Evolutionary conservation across 345 rosid genomes (phyloP).

Genomic region (Bruguiera gymnorhiza): DNA sequence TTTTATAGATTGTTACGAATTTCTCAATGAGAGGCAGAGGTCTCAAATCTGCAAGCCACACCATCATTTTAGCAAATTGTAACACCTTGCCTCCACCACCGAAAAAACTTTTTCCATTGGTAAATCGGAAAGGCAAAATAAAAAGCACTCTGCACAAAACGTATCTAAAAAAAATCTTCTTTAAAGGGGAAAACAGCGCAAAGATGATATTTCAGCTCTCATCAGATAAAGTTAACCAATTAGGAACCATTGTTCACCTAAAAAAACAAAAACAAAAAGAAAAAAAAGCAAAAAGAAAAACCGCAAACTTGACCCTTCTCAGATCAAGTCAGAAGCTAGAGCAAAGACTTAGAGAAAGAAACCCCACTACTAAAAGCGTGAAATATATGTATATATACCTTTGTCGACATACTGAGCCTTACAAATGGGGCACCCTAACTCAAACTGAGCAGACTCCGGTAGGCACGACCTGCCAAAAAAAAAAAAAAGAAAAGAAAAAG

Average conservation of each 20-base stretch:
- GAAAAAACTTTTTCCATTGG: too few relatives aligned
- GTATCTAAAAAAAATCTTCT: too few relatives aligned
- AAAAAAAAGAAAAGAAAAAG: not conserved
- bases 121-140: too few relatives aligned
- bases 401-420: slow-evolving; percentile 30
- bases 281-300: not conserved
- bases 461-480: slow-evolving; percentile 53
- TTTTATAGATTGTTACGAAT: slow-evolving; percentile 58
- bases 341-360: not conserved
- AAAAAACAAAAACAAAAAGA: not conserved
- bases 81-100: not conserved
- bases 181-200: too few relatives aligned
- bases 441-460: slow-evolving; percentile 29
- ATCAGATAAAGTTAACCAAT: too few relatives aligned
- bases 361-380: not conserved
- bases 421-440: slow-evolving; percentile 53
- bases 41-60: slow-evolving; percentile 47
- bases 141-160: too few relatives aligned
- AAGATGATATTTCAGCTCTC: too few relatives aligned
- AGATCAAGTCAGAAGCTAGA: not conserved
- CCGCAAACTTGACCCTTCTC: not conserved
- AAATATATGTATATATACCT: slow-evolving; percentile 33
- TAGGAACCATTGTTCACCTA: too few relatives aligned
- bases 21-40: slow-evolving; percentile 50
- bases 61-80: not conserved